phyloP scores from a whole-genome alignment of 2,329 filamentous ascomycete species.

The Aureobasidium melanogenum region DNA sequence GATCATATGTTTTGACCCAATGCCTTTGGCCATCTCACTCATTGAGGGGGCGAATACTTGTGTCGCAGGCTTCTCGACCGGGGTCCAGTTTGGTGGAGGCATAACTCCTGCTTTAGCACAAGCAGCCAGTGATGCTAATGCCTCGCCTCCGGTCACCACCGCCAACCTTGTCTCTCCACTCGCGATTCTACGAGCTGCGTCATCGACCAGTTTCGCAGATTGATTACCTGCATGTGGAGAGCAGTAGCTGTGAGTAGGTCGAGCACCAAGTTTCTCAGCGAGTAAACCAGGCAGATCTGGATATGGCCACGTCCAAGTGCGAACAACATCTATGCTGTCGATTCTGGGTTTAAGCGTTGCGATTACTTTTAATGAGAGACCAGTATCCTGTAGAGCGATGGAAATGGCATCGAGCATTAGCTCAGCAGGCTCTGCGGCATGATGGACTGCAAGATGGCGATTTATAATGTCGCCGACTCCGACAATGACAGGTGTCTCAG shows the following conservation, averaged over 20 bases:
- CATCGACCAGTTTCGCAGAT: slow-evolving; percentile 54
- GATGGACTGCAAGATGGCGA: slow-evolving; percentile 39
- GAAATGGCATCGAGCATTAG: slow-evolving; percentile 51
- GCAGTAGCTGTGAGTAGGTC: slow-evolving; percentile 40
- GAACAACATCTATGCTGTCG: slow-evolving; percentile 52
- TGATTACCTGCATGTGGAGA: slow-evolving; percentile 56
- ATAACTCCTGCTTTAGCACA: slow-evolving; percentile 44
- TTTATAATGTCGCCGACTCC: slow-evolving; percentile 57
- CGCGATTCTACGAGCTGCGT: slow-evolving; percentile 50
- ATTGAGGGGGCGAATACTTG: slow-evolving; percentile 44
- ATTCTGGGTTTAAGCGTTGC: slow-evolving; percentile 37
- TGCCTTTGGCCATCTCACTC: slow-evolving; percentile 34
- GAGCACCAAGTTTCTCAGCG: slow-evolving; percentile 39
- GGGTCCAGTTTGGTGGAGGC: slow-evolving; percentile 53
- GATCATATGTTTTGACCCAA: slow-evolving; percentile 49
- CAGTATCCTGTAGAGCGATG: slow-evolving; percentile 44
- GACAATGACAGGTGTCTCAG: slow-evolving; percentile 46
- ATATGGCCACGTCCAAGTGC: slow-evolving; percentile 60
- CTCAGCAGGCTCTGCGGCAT: slow-evolving; percentile 50
- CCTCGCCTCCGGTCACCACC: slow-evolving; percentile 55
- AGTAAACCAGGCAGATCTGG: slow-evolving; percentile 48
- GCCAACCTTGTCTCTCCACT: slow-evolving; percentile 47
- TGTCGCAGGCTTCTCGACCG: slow-evolving; percentile 37
- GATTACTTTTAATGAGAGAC: slow-evolving; percentile 21
- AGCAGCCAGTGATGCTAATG: slow-evolving; percentile 49